Base-by-base conservation (phyloP, 768 basidiomycete genomes). In the Mycena leptocephala region DNA sequence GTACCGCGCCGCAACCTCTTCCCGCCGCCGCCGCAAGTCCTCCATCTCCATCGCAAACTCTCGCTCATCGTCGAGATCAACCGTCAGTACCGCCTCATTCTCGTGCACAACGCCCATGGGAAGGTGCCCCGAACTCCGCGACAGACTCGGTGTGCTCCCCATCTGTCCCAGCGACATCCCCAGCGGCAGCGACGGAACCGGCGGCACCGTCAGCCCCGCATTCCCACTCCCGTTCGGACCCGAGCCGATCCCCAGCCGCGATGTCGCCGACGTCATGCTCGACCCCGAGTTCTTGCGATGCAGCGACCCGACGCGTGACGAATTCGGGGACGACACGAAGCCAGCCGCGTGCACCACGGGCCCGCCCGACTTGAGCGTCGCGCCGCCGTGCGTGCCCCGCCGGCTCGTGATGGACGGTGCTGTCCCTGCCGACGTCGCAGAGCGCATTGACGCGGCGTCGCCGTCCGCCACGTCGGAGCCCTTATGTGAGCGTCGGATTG, bases 1-100 rank as follows among this genome's bases (percentile, higher is more conserved):
- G 80, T 96, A 96, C 78, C 95, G 90, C 77, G 85, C 87, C 39
- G 89, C 89, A 35, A 96, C 94, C 79, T 95, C 95, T 69, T 90
- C 92, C 43, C 94, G 87, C 76, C 94, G 88, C 75, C 90, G 83
- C 69, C 93, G 90, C 72, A 96, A 93, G 68, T 95, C 94, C 18
- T 88, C 87, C 86, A 95, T 87, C 84, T 95, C 94, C 9, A 84
- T 83, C 79, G 94, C 92, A 69, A 89, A 77, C 61, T 66, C 61
- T 81, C 85, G 77, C 39, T 82, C 86, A 48, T 82, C 80, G 43
- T 86, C 86, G 76, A 83, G 63, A 68, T 82, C 80, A 33, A 82
- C 58, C 18, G 83, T 80, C 63, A 80, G 74, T 62, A 79, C 81
- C 32, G 81, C 81, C 64, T 89, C 90, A 32, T 89, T 86, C 81